Conservation (phyloP, 768 basidiomycete genomes). For the Hygrophorus russula region DNA sequence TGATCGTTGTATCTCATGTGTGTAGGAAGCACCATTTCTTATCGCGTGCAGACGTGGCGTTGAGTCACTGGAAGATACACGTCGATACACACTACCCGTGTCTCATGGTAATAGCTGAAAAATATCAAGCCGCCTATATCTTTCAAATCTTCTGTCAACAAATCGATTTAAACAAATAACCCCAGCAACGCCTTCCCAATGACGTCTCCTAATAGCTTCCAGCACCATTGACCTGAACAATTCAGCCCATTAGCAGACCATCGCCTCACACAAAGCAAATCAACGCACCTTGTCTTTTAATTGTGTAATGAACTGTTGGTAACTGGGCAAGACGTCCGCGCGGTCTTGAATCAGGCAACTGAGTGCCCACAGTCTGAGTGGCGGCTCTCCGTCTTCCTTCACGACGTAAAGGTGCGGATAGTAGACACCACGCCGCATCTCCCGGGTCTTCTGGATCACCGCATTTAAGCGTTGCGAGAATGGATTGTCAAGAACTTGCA, state of each 20-base stretch:
- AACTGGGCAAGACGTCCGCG: constrained; percentile 88
- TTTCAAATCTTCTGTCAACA: background rate
- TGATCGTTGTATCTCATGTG: no score
- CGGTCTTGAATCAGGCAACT: constrained; percentile 93
- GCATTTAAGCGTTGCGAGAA: constrained; percentile 96
- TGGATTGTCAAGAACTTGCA: constrained; percentile 84
- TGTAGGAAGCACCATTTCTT: no score
- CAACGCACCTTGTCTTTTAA: constrained; percentile 77
- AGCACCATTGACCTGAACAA: constrained; percentile 14
- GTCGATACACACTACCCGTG: no score
- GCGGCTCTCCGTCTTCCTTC: constrained; percentile 96
- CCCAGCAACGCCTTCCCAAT: background rate
- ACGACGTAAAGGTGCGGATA: constrained; percentile 92
- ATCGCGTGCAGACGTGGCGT: no score
- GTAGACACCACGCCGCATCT: constrained; percentile 87
- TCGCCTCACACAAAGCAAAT: background rate
- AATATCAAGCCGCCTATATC: no score
- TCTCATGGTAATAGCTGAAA: no score
- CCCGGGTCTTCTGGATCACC: constrained; percentile 87
- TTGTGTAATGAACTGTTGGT: constrained; percentile 86
- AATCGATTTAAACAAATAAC: background rate
- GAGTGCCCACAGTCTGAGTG: constrained; percentile 90
- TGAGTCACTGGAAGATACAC: no score
- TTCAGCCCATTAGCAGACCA: background rate
- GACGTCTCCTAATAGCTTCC: constrained; percentile 8